Evolutionary conservation across 331 rosid genomes (phyloP).

Genomic region (Malus hybrid): DNA sequence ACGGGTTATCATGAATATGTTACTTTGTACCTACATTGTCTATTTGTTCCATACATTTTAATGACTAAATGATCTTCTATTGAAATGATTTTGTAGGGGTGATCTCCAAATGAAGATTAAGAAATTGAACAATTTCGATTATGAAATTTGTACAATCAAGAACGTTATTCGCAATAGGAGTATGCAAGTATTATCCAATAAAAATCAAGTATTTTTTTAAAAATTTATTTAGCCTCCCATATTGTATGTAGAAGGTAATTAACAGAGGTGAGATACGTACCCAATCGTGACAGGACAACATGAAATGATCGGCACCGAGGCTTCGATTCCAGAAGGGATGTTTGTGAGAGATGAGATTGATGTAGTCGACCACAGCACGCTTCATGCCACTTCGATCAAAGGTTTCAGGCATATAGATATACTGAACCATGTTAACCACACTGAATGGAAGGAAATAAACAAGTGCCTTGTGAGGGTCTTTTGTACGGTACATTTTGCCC

Average conservation of each 20-base stretch:
- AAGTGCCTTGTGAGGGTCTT: constrained; percentile 10
- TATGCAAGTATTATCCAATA: constrained; percentile 14
- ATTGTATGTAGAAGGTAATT: too few relatives aligned
- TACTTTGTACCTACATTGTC: too few relatives aligned
- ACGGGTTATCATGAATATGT: too few relatives aligned
- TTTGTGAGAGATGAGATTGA: constrained; percentile 22
- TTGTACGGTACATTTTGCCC: constrained; percentile 6
- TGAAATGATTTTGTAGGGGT: too few relatives aligned
- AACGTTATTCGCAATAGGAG: too few relatives aligned
- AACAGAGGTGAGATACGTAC: constrained; percentile 3
- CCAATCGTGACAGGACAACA: constrained; percentile 67
- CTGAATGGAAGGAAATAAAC: constrained; percentile 29
- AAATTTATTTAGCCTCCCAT: too few relatives aligned
- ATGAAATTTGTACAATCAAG: too few relatives aligned
- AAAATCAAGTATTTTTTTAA: too few relatives aligned
- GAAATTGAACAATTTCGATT: too few relatives aligned
- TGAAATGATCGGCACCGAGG: constrained; percentile 47
- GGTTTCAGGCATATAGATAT: constrained; percentile 14
- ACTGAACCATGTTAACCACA: constrained; percentile 40
- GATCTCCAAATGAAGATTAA: too few relatives aligned
- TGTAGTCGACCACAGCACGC: constrained; percentile 29
- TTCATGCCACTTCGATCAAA: constrained; percentile 2
- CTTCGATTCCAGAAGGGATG: constrained; percentile 52
- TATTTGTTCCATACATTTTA: too few relatives aligned
- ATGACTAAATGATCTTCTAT: too few relatives aligned